phyloP scores from a whole-genome alignment of 2,329 filamentous ascomycete genomes.

The Pestalotiopsis sp. region DNA sequence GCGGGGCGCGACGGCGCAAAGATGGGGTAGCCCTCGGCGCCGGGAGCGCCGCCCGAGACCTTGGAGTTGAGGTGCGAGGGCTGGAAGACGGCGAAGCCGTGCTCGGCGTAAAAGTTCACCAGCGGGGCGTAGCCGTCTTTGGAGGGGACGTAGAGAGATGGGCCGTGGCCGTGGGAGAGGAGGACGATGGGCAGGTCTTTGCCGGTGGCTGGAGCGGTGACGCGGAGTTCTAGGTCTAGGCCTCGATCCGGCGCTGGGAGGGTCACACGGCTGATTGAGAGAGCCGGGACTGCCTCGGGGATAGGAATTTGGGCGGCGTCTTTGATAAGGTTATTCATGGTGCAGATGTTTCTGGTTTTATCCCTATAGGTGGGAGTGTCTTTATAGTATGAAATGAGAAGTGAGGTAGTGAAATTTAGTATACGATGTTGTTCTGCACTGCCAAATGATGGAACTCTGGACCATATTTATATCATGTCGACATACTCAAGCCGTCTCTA shows the following conservation, averaged over 20 bases:
- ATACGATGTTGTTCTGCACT: neutral
- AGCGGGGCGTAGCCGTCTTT: constrained; percentile 44
- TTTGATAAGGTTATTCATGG: constrained; percentile 25
- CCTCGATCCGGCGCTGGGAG: constrained; percentile 27
- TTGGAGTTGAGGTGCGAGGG: constrained; percentile 42
- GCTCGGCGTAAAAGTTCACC: constrained; percentile 42
- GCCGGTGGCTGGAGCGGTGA: constrained; percentile 36
- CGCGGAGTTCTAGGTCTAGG: constrained; percentile 36
- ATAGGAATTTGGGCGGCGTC: constrained; percentile 35
- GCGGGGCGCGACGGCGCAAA: constrained; percentile 35
- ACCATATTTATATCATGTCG: neutral
- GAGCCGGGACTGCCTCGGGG: constrained; percentile 28
- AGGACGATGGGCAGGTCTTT: constrained; percentile 40
- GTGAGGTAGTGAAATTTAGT: neutral
- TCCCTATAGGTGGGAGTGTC: neutral
- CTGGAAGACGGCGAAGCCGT: constrained; percentile 45
- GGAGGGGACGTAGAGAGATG: constrained; percentile 40
- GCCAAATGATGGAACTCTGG: neutral
- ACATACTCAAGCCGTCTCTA: neutral
- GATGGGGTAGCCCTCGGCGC: constrained; percentile 22
- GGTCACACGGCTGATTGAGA: constrained; percentile 34
- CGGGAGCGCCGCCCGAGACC: constrained; percentile 26
- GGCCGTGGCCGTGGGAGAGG: constrained; percentile 42
- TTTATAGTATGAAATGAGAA: neutral
- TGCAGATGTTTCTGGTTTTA: constrained; percentile 10